Conservation (phyloP, 225 moss, liverwort and hornwort genomes). For the Bryoerythrophyllum caledonicum region DNA sequence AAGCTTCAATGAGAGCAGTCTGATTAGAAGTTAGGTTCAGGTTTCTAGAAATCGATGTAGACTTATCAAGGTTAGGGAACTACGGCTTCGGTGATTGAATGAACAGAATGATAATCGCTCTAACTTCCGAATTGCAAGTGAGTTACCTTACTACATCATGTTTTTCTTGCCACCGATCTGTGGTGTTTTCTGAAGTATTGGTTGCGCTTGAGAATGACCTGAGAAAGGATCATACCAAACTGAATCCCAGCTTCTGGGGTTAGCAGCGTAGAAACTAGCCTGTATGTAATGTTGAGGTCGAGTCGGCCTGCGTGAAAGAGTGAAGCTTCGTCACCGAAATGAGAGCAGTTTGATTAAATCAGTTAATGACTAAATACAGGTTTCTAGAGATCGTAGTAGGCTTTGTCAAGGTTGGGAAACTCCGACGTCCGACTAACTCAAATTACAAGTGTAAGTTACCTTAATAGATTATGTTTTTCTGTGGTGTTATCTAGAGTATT, state of each 20-base stretch:
- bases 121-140: background rate
- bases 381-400: constrained; percentile 2
- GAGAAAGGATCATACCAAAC: background rate
- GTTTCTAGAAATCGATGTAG: background rate
- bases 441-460: background rate
- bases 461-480: background rate
- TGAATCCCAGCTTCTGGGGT: background rate
- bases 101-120: no score
- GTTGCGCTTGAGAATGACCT: background rate
- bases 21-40: background rate
- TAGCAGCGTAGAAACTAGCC: background rate
- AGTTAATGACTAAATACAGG: background rate
- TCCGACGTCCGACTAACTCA: background rate
- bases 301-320: no score
- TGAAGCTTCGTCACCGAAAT: background rate
- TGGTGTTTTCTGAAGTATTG: background rate
- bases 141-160: background rate
- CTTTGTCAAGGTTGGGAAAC: background rate
- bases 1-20: background rate
- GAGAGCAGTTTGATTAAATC: background rate
- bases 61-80: background rate
- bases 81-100: background rate
- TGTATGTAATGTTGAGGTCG: no score
- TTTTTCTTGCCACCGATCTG: background rate
- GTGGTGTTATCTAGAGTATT: background rate